These are phyloP conservation scores for Articulospora tetracladia DNA, from an alignment of 495 filamentous ascomycete species.

Conservation along the genomic window DNA sequence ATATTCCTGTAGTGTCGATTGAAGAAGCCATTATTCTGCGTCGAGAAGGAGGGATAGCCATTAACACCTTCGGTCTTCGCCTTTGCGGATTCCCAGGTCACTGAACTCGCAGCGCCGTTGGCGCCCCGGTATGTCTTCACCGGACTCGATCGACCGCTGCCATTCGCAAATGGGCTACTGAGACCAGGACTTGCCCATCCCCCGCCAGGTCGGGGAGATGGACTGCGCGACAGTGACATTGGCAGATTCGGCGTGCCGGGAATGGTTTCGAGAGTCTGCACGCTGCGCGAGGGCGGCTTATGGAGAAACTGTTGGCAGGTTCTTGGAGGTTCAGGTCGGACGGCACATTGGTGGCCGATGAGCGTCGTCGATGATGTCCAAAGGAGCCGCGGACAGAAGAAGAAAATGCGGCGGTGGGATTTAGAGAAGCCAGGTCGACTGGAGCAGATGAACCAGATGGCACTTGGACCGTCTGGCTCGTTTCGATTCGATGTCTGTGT, in stretches of 20 bases:
- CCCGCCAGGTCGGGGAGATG: conserved; percentile 73
- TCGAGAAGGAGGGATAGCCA: conserved; percentile 76
- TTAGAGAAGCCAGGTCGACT: conserved; percentile 28
- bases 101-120: conserved; percentile 48
- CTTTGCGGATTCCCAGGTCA: conserved; percentile 78
- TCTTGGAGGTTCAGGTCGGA: conserved; percentile 12
- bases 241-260: conserved; percentile 41
- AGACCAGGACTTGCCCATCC: conserved; percentile 87
- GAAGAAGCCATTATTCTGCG: conserved; percentile 77
- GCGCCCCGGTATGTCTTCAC: conserved; percentile 36
- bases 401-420: conserved; percentile 18
- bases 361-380: conserved; percentile 26
- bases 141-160: conserved; percentile 68
- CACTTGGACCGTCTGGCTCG: conserved; percentile 20
- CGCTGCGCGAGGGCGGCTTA: conserved; percentile 5
- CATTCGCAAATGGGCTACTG: conserved; percentile 47
- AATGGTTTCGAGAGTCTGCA: conserved; percentile 18
- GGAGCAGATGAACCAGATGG: conserved; percentile 14
- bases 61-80: conserved; percentile 71
- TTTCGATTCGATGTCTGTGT: background rate
- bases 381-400: conserved; percentile 22
- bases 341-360: conserved; percentile 21
- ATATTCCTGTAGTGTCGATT: conserved; percentile 71
- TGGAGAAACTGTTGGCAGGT: background rate
- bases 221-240: conserved; percentile 84